Base-by-base conservation (phyloP, 805 yeast species). In the Hanseniaspora lachancei region DNA sequence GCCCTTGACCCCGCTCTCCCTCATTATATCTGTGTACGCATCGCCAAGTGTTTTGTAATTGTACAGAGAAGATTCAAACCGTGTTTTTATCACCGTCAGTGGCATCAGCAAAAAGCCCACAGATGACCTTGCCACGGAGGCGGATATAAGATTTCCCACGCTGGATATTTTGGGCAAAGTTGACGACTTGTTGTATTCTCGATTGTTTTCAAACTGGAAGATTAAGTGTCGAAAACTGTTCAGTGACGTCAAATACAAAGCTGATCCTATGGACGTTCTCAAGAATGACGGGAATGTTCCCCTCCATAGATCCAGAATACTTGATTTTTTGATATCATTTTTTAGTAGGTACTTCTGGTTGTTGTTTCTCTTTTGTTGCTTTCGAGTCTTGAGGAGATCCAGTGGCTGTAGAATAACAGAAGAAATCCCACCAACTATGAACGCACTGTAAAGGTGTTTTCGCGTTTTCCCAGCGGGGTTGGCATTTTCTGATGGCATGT, bases 51-150 rank as follows among this genome's bases (percentile, higher is more conserved):
- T 79, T 34, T 70, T 74, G 68, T 89, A 88, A 43, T 77, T 69
- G 68, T 86, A 91, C 55, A 84, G 60, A 39, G 83, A 82, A 5
- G 96, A 86, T 70, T 93, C 97, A 63, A 77, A 89, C 39, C 97
- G 74, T 5, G 95, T 93, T 66, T 93, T 93, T 32, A 93, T 69
- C 3, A 93, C 81, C 0, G 98, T 93, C 10, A 93, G 77, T 0
- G 98, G 98, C 98, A 93, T 93, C 6, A 96, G 87, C 9, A 86
- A 59, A 59, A 82, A 77, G 1, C 98, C 98, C 1, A 89, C 95
- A 0, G 78, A 57, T 0, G 89, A 88, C 57, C 98, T 73, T 0
- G 95, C 82, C 2, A 81, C 62, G 44, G 86, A 85, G 3, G 98
- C 97, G 0, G 89, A 75, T 7, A 78, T 53, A 52, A 89, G 69